Evolutionary conservation across 2,329 filamentous ascomycete genomes (phyloP).

Genomic region (Arthrinium phaeospermum): DNA sequence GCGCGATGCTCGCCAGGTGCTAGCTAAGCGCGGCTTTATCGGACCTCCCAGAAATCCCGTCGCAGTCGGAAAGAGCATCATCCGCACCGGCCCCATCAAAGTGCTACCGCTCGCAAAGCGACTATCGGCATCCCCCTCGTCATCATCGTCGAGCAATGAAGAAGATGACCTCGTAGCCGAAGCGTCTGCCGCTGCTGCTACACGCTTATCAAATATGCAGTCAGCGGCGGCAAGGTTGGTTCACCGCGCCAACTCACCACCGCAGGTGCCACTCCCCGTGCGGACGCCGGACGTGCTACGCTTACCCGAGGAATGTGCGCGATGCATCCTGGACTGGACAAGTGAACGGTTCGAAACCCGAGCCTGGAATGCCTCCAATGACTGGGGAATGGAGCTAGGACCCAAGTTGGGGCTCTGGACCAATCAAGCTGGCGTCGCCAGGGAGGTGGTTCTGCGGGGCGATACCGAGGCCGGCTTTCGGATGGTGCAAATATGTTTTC

Average conservation of each 20-base stretch:
- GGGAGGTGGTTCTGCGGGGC: conserved; percentile 20
- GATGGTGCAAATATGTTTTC: conserved; percentile 20
- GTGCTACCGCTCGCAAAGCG: background rate
- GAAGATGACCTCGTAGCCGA: background rate
- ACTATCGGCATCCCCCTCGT: background rate
- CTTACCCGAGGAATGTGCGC: conserved; percentile 20
- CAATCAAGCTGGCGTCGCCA: conserved; percentile 16
- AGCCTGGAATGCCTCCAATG: conserved; percentile 7
- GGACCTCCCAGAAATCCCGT: background rate
- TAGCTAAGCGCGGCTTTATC: background rate
- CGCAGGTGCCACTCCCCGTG: background rate
- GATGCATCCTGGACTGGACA: conserved; percentile 14
- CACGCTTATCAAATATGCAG: background rate
- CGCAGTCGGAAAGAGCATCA: conserved; percentile 3
- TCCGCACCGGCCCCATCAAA: background rate
- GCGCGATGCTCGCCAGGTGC: conserved; percentile 4
- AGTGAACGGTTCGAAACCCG: conserved; percentile 15
- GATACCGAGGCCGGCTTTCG: conserved; percentile 18
- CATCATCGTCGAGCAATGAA: background rate
- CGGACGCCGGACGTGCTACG: background rate
- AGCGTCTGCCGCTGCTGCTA: background rate
- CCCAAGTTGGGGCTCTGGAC: conserved; percentile 7
- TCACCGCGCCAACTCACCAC: conserved; percentile 2
- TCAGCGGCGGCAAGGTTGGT: background rate
- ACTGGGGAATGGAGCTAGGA: background rate